A percentile compares a stretch with the other conserved stretches of the same genome.
Evolutionary conservation across 2,329 filamentous ascomycete species (phyloP).

Genomic region (Graphilbum sp.): DNA sequence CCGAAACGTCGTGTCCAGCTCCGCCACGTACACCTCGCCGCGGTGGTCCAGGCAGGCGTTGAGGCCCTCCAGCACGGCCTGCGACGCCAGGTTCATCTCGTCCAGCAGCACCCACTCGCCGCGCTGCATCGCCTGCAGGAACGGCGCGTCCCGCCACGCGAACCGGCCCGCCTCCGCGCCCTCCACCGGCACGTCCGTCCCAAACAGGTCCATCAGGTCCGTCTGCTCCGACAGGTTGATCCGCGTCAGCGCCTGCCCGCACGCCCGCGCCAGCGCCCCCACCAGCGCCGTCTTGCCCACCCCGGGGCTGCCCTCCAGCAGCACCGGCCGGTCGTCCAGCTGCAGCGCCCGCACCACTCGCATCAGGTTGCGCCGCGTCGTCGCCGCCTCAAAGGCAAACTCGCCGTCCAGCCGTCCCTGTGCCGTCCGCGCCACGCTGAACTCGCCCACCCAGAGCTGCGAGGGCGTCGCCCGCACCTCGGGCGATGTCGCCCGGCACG

Average conservation of each 20-base stretch:
- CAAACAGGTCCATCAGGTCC: conserved; percentile 92
- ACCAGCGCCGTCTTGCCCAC: conserved; percentile 95
- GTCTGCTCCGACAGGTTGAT: conserved; percentile 98
- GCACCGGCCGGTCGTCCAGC: conserved; percentile 64
- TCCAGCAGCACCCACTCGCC: conserved; percentile 95
- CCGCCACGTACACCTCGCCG: conserved; percentile 87
- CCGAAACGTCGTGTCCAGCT: conserved; percentile 86
- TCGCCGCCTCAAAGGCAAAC: conserved; percentile 77
- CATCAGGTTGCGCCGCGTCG: conserved; percentile 80
- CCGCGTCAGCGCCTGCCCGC: conserved; percentile 68
- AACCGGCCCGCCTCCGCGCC: conserved; percentile 84
- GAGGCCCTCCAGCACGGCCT: conserved; percentile 87
- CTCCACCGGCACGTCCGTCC: conserved; percentile 88
- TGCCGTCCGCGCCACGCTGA: conserved; percentile 42
- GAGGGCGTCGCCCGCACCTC: conserved; percentile 37
- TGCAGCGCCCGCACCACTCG: conserved; percentile 79
- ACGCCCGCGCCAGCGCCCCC: conserved; percentile 62
- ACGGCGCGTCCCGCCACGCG: conserved; percentile 88
- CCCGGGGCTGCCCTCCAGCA: conserved; percentile 92
- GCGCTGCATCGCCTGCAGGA: conserved; percentile 88
- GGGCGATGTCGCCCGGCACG: conserved; percentile 28
- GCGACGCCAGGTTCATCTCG: conserved; percentile 97
- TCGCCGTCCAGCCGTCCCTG: conserved; percentile 29
- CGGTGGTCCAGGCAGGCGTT: conserved; percentile 95
- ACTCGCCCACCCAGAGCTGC: conserved; percentile 54